phyloP scores from a whole-genome alignment of 2,329 filamentous ascomycete species.

The Aspergillus floridensis region DNA sequence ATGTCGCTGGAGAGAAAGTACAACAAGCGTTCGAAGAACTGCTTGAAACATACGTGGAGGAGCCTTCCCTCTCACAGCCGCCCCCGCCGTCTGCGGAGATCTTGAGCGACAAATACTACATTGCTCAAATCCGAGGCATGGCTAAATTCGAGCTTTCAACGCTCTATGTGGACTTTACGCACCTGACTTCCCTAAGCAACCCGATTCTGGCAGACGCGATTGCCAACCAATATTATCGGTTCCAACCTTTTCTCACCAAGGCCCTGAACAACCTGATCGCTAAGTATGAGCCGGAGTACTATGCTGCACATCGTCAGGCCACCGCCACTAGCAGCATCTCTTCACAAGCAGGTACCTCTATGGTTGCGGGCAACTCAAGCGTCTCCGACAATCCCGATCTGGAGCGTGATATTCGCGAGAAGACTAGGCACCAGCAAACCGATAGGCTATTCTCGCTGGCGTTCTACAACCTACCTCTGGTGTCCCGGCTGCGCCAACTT shows the following conservation, averaged over 20 bases:
- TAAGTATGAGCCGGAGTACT: conserved; percentile 92
- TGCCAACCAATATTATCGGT: conserved; percentile 89
- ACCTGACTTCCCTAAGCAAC: conserved; percentile 73
- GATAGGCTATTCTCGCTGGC: conserved; percentile 93
- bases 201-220: conserved; percentile 82
- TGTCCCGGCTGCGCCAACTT: conserved; percentile 80
- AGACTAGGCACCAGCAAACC: conserved; percentile 88
- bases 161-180: conserved; percentile 68
- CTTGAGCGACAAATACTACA: conserved; percentile 63
- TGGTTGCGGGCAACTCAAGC: conserved; percentile 57
- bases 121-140: conserved; percentile 64
- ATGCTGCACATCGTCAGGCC: conserved; percentile 84
- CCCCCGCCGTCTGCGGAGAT: conserved; percentile 54
- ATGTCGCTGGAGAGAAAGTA: conserved; percentile 62
- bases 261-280: conserved; percentile 90
- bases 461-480: conserved; percentile 87
- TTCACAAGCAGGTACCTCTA: conserved; percentile 65
- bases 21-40: conserved; percentile 62
- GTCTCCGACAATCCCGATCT: conserved; percentile 59
- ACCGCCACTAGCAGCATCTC: conserved; percentile 55
- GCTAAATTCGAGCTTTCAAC: conserved; percentile 61
- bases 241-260: conserved; percentile 84
- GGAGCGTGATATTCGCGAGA: conserved; percentile 57
- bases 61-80: conserved; percentile 53
- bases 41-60: conserved; percentile 60